Base-by-base conservation (phyloP, 306 rosid species). In the Dryas octopetala region DNA sequence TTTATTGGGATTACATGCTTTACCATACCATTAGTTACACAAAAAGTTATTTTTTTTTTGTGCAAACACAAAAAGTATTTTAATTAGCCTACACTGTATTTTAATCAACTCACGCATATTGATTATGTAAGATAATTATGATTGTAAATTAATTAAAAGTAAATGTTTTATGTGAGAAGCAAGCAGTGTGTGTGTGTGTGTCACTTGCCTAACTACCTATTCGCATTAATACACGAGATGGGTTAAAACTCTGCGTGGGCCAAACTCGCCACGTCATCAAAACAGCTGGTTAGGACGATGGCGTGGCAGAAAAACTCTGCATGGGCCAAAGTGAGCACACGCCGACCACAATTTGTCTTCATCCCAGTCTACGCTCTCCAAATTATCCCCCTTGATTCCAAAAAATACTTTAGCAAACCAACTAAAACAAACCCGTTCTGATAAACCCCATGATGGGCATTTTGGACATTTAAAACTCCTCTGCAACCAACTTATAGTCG, bases 321-420 rank as follows among this genome's bases (percentile, higher is more conserved):
- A n/a, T 14, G 57, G 26, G 71, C 82, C 76, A 47, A 54, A 23
- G 12, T 49, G n/a, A 4, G 9, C 85, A 77, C 82, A 62, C 76
- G 72, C 70, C 59, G 3, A 19, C 50, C 74, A 55, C 70, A 62
- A 69, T 62, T 48, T 47, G 53, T 23, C 62, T 52, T 19, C 51
- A 6, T 60, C 73, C 61, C 47, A 4, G 47, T 61, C 57, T 11
- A 40, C 40, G 2, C 28, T 40, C 46, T 43, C 14, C 5, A 71
- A 65, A 23, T 43, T 48, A 23, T 78, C 69, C 60, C 40, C 7
- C 23, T 14, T 44, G 8, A 3, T 7, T 11, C 2, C 19, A 52
- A 32, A 28, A 61, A 12, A 28, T n/a, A 61, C 45, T n/a, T 1
- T 9, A 5, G 16, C 65, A 28, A 61, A 12, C 47, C 47, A 45